Evolutionary conservation across 2,329 filamentous ascomycete genomes (phyloP), one percentile per base, ranked within the genome.

Genomic region (Verruconis gallopava): DNA sequence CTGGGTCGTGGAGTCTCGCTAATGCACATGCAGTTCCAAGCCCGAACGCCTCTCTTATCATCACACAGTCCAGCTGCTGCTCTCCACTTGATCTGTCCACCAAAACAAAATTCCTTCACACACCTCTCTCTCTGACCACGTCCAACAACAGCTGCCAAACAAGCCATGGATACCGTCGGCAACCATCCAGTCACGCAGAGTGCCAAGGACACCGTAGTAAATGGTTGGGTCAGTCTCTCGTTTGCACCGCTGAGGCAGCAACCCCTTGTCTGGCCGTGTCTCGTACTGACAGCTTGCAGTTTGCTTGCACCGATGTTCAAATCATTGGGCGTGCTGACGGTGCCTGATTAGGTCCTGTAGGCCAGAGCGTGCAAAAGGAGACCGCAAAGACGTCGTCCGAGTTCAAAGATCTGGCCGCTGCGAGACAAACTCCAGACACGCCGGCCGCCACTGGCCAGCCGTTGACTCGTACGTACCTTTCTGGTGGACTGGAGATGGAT

Each of bases 391-490:
- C 75, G 37, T 61, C 63, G 51, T 63, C 66, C 48, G 74, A 78
- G 58, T 71, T 77, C 55, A 66, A 64, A 49, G 72, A 74, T 49
- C 63, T 79, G 46, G 72, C 71, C 47, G 65, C 66, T 53, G 61
- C 71, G 43, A 68, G 69, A 47, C 63, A 65, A 37, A 66, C 65
- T 19, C 72, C 73, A 17, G 64, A 69, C 35, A 63, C 68, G 50
- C 68, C 67, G 48, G 68, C 74, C 46, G 68, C 68, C 42, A 77
- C 71, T 50, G 73, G 73, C 49, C 75, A 79, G 57, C 68, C 72
- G 48, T 61, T 79, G 57, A 79, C 75, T 43, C 73, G 70, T 72
- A 66, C 44, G 69, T 58, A 46, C 28, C 38, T 19, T 20, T 18
- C 22, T 22, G 14, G 6, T 33, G 1, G 3, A 37, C 5, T 12